Evolutionary conservation across 345 rosid species (phyloP).

Genomic region (Euclidium syriacum): DNA sequence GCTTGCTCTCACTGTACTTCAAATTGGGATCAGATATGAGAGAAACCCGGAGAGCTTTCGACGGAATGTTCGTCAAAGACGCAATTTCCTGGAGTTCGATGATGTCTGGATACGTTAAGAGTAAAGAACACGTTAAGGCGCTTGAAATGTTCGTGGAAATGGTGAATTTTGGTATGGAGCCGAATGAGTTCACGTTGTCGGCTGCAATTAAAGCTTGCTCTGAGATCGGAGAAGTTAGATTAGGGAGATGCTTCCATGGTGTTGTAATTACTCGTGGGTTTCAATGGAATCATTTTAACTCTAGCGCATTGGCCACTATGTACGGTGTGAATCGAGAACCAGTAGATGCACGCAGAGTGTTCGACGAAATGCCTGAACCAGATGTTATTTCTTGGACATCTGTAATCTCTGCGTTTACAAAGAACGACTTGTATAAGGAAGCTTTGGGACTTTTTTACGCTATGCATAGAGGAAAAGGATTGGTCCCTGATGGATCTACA

Average conservation of each 20-base stretch:
- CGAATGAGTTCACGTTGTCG: slow-evolving; percentile 72
- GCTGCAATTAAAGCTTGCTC: slow-evolving; percentile 77
- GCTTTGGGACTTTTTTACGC: slow-evolving; percentile 49
- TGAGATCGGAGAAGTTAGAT: slow-evolving; percentile 40
- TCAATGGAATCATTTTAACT: slow-evolving; percentile 46
- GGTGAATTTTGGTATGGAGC: slow-evolving; percentile 58
- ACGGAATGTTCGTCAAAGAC: slow-evolving; percentile 55
- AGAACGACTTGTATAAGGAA: slow-evolving; percentile 53
- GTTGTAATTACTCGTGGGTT: slow-evolving; percentile 54
- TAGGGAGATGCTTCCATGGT: slow-evolving; percentile 72
- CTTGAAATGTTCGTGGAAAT: slow-evolving; percentile 62
- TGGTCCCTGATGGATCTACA: slow-evolving; percentile 61
- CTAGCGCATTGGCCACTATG: slow-evolving; percentile 62
- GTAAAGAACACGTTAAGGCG: slow-evolving; percentile 43
- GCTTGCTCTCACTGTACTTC: slow-evolving; percentile 72
- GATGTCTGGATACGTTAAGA: slow-evolving; percentile 61
- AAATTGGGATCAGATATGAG: slow-evolving; percentile 55
- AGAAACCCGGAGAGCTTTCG: slow-evolving; percentile 61
- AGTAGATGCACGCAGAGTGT: slow-evolving; percentile 50
- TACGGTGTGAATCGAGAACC: slow-evolving; percentile 51
- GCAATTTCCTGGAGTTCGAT: slow-evolving; percentile 82
- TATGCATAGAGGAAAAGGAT: slow-evolving; percentile 47
- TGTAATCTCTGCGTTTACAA: slow-evolving; percentile 55
- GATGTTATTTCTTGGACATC: slow-evolving; percentile 84
- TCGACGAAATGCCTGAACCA: slow-evolving; percentile 69